phyloP scores from a whole-genome alignment of 139 green algal species.

The Yamagishiella unicocca region DNA sequence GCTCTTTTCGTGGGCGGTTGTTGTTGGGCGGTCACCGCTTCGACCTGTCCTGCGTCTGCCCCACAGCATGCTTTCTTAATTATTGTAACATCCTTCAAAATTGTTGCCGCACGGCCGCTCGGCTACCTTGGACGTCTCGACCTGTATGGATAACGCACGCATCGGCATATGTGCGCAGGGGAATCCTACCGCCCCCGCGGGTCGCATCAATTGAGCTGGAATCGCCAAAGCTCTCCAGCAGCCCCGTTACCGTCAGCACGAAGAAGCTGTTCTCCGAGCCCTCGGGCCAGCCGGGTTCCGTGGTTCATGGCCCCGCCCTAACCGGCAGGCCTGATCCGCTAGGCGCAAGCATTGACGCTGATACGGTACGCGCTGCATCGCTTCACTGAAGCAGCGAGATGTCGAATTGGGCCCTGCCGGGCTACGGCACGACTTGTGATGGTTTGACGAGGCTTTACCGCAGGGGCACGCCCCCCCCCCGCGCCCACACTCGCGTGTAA shows the following conservation, averaged over 20 bases:
- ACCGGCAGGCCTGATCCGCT: constrained; percentile 31
- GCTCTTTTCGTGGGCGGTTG: constrained; percentile 6
- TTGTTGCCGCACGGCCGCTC: too few species aligned
- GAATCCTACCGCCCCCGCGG: not conserved
- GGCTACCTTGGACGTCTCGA: too few species aligned
- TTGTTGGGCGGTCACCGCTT: constrained; percentile 16
- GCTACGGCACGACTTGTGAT: too few species aligned
- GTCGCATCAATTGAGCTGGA: constrained; percentile 1
- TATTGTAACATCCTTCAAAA: too few species aligned
- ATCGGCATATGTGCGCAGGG: not conserved
- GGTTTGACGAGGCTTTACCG: too few species aligned
- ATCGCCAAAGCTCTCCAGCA: not conserved
- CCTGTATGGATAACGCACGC: constrained; percentile 40
- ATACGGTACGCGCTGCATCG: constrained; percentile 24
- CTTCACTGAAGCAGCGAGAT: too few species aligned
- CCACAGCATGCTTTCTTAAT: too few species aligned
- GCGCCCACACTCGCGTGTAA: too few species aligned
- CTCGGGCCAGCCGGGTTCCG: constrained; percentile 19
- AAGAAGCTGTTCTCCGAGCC: constrained; percentile 27
- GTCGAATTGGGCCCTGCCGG: too few species aligned
- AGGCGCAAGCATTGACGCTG: constrained; percentile 45
- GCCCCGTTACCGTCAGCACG: not conserved
- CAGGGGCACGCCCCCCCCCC: too few species aligned
- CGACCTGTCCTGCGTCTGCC: too few species aligned
- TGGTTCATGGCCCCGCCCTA: constrained; percentile 9